Percentiles rank a stretch among this genome's conserved stretches.
These are phyloP conservation scores for Leptographium galeiforme DNA, from an alignment of 2,329 filamentous ascomycete genomes.

Conservation along the genomic window DNA sequence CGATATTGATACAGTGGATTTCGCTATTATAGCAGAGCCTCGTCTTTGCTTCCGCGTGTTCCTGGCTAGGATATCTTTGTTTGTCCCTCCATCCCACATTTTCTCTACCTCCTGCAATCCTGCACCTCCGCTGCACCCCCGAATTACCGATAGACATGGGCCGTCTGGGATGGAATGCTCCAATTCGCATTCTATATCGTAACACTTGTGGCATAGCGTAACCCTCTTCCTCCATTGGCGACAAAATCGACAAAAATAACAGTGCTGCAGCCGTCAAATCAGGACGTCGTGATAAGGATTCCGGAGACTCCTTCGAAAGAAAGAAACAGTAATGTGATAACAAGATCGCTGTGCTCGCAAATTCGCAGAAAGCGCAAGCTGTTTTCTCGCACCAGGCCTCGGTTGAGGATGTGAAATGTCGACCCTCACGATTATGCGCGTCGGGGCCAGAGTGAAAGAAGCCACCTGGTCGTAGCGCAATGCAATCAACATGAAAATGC, in stretches of 20 bases:
- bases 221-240: neutral
- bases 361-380: neutral
- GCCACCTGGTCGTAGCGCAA: no score
- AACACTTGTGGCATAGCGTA: neutral
- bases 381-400: no score
- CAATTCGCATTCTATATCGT: neutral
- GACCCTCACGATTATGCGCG: no score
- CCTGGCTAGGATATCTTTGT: neutral
- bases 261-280: slow-evolving; percentile 7
- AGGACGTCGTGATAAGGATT: slow-evolving; percentile 8
- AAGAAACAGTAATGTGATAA: neutral
- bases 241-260: neutral
- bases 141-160: slow-evolving; percentile 1
- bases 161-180: neutral
- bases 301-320: slow-evolving; percentile 3
- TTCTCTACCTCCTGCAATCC: neutral
- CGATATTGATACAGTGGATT: no score
- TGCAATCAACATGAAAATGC: no score
- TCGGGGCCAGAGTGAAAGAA: no score
- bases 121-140: neutral
- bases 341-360: neutral
- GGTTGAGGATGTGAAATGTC: no score
- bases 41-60: no score
- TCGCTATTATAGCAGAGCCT: no score
- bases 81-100: neutral